phyloP scores from a whole-genome alignment of 495 filamentous ascomycete species.

The Tuber indicum region DNA sequence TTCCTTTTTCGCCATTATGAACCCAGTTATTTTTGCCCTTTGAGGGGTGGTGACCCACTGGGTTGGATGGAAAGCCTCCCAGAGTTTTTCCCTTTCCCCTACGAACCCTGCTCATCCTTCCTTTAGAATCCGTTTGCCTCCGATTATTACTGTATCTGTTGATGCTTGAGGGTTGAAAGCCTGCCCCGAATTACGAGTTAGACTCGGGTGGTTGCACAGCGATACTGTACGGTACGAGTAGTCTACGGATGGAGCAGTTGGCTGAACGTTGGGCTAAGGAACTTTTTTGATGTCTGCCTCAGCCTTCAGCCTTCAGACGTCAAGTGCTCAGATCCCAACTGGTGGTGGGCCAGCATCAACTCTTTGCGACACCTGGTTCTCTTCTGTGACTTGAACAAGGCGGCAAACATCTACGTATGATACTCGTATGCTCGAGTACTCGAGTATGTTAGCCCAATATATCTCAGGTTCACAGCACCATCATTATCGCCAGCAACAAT shows the following conservation, averaged over 20 bases:
- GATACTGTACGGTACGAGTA: too few species aligned
- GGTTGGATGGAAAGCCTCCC: background rate
- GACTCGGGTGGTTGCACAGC: background rate
- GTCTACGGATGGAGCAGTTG: background rate
- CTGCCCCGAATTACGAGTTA: background rate
- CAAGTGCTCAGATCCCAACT: background rate
- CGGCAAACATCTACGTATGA: background rate
- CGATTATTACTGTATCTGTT: background rate
- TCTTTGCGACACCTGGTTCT: background rate
- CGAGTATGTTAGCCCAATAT: background rate
- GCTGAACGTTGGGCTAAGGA: background rate
- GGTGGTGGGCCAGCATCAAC: background rate
- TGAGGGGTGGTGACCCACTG: background rate
- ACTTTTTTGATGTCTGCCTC: background rate
- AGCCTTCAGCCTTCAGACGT: conserved; percentile 2
- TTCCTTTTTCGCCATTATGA: background rate
- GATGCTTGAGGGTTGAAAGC: background rate
- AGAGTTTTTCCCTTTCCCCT: background rate
- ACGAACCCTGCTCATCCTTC: background rate
- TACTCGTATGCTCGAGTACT: too few species aligned
- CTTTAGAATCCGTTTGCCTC: background rate
- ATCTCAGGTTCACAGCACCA: conserved; percentile 1
- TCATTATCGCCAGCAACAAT: background rate
- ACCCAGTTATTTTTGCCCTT: background rate
- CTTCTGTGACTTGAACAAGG: background rate